Conservation (phyloP, 495 filamentous ascomycete species). For the Neurospora sp. region DNA sequence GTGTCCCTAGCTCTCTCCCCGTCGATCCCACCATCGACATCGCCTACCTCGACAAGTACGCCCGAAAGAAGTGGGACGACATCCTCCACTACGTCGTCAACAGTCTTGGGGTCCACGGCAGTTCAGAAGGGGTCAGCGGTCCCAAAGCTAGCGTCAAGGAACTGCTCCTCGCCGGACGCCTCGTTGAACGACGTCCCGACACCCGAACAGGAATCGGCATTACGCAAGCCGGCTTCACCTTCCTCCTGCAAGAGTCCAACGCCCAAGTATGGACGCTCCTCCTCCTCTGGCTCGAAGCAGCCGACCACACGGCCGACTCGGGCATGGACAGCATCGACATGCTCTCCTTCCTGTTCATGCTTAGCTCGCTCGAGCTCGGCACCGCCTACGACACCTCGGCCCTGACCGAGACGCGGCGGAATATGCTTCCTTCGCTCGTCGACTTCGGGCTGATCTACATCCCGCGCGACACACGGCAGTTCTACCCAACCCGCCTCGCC, state of each 20-base stretch:
- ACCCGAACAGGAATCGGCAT: slow-evolving; percentile 51
- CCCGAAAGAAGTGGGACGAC: slow-evolving; percentile 83
- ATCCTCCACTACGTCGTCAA: slow-evolving; percentile 90
- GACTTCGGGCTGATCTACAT: slow-evolving; percentile 86
- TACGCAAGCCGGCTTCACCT: slow-evolving; percentile 86
- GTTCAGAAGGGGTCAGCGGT: slow-evolving; percentile 17
- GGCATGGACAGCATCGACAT: slow-evolving; percentile 84
- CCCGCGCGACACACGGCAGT: slow-evolving; percentile 47
- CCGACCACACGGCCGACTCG: slow-evolving; percentile 42
- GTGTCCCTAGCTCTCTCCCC: slow-evolving; percentile 60
- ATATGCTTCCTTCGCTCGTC: slow-evolving; percentile 73
- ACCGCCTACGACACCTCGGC: slow-evolving; percentile 74
- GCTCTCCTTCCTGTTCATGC: slow-evolving; percentile 88
- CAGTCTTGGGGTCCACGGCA: slow-evolving; percentile 28
- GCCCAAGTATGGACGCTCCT: slow-evolving; percentile 94
- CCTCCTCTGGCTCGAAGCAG: slow-evolving; percentile 82
- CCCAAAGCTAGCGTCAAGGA: slow-evolving; percentile 75
- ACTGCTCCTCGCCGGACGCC: slow-evolving; percentile 64
- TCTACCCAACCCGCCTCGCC: slow-evolving; percentile 89
- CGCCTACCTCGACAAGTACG: slow-evolving; percentile 73
- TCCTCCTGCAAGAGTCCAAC: slow-evolving; percentile 88
- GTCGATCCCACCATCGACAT: slow-evolving; percentile 50
- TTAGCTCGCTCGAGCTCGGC: slow-evolving; percentile 88
- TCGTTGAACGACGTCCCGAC: slow-evolving; percentile 56
- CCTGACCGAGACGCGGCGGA: slow-evolving; percentile 67